Evolutionary conservation across 2,329 filamentous ascomycete genomes (phyloP), one percentile per base, ranked within the genome.

Genomic region (Talaromyces sp.): DNA sequence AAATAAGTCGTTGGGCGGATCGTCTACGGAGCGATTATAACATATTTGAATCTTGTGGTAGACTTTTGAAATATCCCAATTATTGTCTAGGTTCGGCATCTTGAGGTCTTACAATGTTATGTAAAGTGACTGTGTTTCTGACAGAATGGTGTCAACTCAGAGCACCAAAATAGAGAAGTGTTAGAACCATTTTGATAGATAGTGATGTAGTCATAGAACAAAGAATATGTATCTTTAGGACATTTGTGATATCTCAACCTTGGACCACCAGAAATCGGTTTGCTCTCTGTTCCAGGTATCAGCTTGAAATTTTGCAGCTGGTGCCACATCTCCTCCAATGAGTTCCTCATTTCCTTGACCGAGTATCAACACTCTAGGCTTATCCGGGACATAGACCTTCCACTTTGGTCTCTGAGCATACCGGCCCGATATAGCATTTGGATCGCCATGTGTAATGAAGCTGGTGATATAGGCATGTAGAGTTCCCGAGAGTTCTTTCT

Each of bases 341-440:
- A 80, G 71, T 67, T 84, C 82, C 68, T 84, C 78, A 68, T 84
- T 84, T 0, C 78, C 82, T 41, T 80, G 73, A 0, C 83, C 82
- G 24, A 84, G 74, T 0, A 81, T 66, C 80, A 84, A 81, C 0
- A 79, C 77, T 27, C 71, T 68, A 0, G 72, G 71, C 45, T 73
- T 70, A 1, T 71, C 71, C 0, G 68, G 64, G 3, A 69, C 54
- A 63, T 80, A 82, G 0, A 66, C 43, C 35, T 74, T 69, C 81
- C 81, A 83, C 16, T 60, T 64, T 0, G 80, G 79, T 16, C 75
- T 70, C 2, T 72, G 61, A 0, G 60, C 66, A 43, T 73, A 75
- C 3, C 63, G 67, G 3, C 74, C 77, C 1, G 61, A 24, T 5
- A 75, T 64, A 0, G 68, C 72, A 66, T 84, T 83, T 0, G 82